A percentile compares a stretch with the other conserved stretches of the same genome.
Evolutionary conservation across 352 stramenopile species (phyloP).

Genomic region (Pythium insidiosum): DNA sequence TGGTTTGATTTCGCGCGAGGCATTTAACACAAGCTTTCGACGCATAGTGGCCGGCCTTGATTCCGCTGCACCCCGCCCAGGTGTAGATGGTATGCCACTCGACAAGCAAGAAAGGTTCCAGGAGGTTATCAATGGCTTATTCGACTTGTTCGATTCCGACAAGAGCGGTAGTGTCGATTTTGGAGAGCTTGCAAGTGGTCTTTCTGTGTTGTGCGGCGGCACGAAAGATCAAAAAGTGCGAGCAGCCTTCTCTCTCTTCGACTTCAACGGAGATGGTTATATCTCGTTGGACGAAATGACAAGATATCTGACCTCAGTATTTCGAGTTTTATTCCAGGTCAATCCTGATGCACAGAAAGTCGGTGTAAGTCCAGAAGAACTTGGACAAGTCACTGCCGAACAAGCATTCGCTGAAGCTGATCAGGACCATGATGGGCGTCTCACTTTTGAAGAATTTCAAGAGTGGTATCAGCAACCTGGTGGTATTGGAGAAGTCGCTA

Average conservation of each 20-base stretch:
- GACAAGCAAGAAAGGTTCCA: constrained; percentile 39
- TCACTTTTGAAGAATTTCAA: constrained; percentile 84
- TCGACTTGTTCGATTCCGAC: constrained; percentile 77
- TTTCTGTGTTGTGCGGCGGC: constrained; percentile 77
- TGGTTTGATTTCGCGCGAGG: constrained; percentile 54
- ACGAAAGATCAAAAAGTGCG: constrained; percentile 84
- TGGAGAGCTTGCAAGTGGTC: constrained; percentile 67
- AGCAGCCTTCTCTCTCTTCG: constrained; percentile 79
- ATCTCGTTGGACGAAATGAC: constrained; percentile 86
- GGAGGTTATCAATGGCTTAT: constrained; percentile 55
- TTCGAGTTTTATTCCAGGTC: constrained; percentile 82
- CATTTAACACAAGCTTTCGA: constrained; percentile 75
- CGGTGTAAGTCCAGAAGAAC: constrained; percentile 61
- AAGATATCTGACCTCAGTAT: constrained; percentile 82
- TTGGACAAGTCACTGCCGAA: constrained; percentile 71
- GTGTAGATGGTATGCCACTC: constrained; percentile 5
- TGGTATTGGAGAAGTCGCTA: constrained; percentile 64
- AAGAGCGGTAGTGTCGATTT: constrained; percentile 75
- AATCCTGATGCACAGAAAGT: constrained; percentile 48
- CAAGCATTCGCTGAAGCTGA: constrained; percentile 71
- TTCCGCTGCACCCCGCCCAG: constrained; percentile 1
- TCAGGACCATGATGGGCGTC: constrained; percentile 54
- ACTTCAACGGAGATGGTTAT: constrained; percentile 86
- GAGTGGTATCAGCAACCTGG: constrained; percentile 75
- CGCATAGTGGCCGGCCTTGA: constrained; percentile 39